Conservation (phyloP, 768 basidiomycete species). For the Austroboletus festivus region DNA sequence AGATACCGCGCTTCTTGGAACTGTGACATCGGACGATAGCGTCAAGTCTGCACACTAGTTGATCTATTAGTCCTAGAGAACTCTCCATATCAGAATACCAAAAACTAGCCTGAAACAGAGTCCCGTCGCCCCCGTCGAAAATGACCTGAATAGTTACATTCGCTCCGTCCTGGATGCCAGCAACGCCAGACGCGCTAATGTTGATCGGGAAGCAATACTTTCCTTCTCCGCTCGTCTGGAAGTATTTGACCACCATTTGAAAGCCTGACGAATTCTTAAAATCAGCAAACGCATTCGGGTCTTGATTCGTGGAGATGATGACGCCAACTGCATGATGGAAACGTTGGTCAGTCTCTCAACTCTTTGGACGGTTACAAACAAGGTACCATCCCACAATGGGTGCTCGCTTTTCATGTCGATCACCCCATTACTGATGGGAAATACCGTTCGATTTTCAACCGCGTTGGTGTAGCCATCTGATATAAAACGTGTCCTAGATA, state of each 20-base stretch:
- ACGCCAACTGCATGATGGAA: constrained; percentile 42
- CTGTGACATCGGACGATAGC: constrained; percentile 49
- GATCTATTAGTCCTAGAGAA: not conserved
- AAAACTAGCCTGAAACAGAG: constrained; percentile 58
- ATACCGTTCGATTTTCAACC: constrained; percentile 56
- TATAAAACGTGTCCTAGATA: not conserved
- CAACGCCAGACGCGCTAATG: constrained; percentile 46
- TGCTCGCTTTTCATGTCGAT: constrained; percentile 68
- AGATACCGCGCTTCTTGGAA: constrained; percentile 42
- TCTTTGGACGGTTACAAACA: not conserved
- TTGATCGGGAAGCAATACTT: constrained; percentile 65
- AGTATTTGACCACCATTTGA: constrained; percentile 44
- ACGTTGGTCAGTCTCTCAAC: constrained; percentile 1
- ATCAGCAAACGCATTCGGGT: constrained; percentile 61
- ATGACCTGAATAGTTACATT: constrained; percentile 73
- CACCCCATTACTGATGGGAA: constrained; percentile 64
- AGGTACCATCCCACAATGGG: constrained; percentile 51
- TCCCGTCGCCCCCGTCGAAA: constrained; percentile 69
- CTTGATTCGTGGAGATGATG: constrained; percentile 49
- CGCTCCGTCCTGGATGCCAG: constrained; percentile 54
- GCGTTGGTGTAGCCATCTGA: constrained; percentile 62
- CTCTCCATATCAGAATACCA: not conserved
- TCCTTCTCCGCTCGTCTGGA: constrained; percentile 55
- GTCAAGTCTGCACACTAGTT: constrained; percentile 77
- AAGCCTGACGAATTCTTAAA: constrained; percentile 47